Evolutionary conservation across 345 rosid genomes (phyloP), one percentile per base, ranked within the genome.

Genomic region (Eucalyptus caleyi): DNA sequence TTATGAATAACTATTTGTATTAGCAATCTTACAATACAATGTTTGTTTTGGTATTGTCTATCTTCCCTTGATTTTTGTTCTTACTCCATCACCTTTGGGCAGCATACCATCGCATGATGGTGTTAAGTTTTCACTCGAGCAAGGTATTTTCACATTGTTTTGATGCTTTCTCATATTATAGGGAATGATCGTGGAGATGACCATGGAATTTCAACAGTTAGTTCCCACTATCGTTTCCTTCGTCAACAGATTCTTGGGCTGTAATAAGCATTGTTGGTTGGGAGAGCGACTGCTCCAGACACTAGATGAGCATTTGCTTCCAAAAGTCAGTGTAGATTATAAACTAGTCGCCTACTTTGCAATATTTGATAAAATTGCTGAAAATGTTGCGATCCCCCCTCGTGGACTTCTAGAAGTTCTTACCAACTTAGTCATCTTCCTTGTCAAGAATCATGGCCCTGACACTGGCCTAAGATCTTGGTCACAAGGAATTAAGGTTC

Each of bases 401-500:
- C 89, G 88, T 91, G 91, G 94, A 91, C 91, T 96, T 92, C 90
- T 97, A 89, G 94, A 94, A 88, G 90, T 96, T 91, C 97, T 96
- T 92, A 91, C 93, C 40, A 94, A 94, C 90, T 95, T 96, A 89
- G 94, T 94, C 89, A 88, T 93, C 87, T 94, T 96, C 91, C 95
- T 97, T 91, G 95, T 95, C 85, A 93, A 94, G 90, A 94, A 94
- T 89, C 96, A 95, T 89, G 96, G 96, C 59, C 93, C 93, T 44
- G 94, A 94, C 89, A 93, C 96, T 40, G 97, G 95, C 47, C 89
- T 95, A 86, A 96, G 92, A 91, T 93, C 97, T 88, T 97, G 99
- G 99, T 96, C 98, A 83, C 95, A 88, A 88, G 99, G 99, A 83
- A 97, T 97, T 91, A 97, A 94, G 92, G 97, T 97, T 91, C 98